Percentiles rank a stretch among this genome's conserved stretches.
phyloP scores from a whole-genome alignment of 331 rosid genomes.

The Pyracantha coccinea region DNA sequence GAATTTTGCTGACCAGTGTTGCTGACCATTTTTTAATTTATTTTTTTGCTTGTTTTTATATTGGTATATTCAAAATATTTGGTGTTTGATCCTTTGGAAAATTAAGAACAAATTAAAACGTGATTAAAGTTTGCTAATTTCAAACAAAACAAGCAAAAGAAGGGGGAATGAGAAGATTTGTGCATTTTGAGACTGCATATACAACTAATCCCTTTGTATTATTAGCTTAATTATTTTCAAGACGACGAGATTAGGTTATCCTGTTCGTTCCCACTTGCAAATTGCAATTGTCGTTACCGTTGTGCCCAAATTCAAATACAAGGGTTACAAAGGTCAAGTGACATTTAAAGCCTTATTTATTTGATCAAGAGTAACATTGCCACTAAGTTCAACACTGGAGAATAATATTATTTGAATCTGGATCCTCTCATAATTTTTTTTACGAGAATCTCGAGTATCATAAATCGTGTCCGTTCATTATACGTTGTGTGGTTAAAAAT shows the following conservation, averaged over 20 bases:
- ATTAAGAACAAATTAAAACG: neutral
- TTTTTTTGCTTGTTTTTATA: neutral
- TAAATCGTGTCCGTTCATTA: too few relatives aligned
- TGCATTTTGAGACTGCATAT: neutral
- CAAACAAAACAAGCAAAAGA: neutral
- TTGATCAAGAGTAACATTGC: too few relatives aligned
- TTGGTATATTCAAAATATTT: too few relatives aligned
- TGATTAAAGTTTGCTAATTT: neutral
- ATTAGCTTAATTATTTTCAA: neutral
- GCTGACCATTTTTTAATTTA: neutral
- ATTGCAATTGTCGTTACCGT: neutral
- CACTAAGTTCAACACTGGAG: too few relatives aligned
- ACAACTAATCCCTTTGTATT: neutral
- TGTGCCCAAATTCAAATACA: neutral
- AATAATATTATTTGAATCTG: too few relatives aligned
- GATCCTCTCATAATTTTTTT: too few relatives aligned
- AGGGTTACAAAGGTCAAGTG: neutral
- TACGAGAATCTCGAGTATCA: too few relatives aligned
- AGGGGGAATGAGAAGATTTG: neutral
- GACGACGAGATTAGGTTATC: neutral
- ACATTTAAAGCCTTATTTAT: neutral
- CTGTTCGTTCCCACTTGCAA: neutral
- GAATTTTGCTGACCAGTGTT: conserved; percentile 21
- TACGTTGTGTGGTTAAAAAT: too few relatives aligned
- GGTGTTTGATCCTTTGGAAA: neutral